A percentile compares a stretch with the other conserved stretches of the same genome.
Evolutionary conservation across 352 stramenopile species (phyloP).

Genomic region (Phytophthora melonis): DNA sequence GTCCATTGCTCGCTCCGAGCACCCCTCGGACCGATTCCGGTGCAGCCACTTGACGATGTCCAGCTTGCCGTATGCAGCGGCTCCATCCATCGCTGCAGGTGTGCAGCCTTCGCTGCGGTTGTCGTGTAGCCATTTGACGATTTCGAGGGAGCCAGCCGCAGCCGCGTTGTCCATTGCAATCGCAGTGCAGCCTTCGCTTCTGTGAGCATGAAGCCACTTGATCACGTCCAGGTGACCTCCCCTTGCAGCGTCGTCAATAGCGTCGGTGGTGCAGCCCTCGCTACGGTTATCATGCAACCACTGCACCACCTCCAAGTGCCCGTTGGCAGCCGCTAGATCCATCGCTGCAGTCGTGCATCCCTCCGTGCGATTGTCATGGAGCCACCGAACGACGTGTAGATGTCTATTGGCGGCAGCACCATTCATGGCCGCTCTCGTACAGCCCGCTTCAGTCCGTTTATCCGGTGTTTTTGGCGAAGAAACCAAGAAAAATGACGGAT

Average conservation of each 20-base stretch:
- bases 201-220: constrained; percentile 21
- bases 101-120: constrained; percentile 20
- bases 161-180: constrained; percentile 20
- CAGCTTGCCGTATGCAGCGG: constrained; percentile 13
- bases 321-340: constrained; percentile 17
- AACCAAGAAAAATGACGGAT: not conserved
- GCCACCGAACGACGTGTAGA: constrained; percentile 19
- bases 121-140: constrained; percentile 21
- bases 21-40: constrained; percentile 10
- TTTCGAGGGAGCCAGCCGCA: not conserved
- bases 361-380: constrained; percentile 12
- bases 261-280: constrained; percentile 8
- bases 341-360: constrained; percentile 18
- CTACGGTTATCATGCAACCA: constrained; percentile 22
- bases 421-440: constrained; percentile 18
- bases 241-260: constrained; percentile 22
- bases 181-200: constrained; percentile 16
- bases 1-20: constrained; percentile 17
- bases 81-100: constrained; percentile 12
- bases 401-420: constrained; percentile 17
- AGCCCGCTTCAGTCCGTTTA: not conserved
- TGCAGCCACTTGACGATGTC: constrained; percentile 18
- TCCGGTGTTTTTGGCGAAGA: not conserved
- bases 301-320: constrained; percentile 19
- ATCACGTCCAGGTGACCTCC: constrained; percentile 15